These are phyloP conservation scores for Leccinum barrowsii DNA, from an alignment of 768 basidiomycete species.

Conservation along the genomic window DNA sequence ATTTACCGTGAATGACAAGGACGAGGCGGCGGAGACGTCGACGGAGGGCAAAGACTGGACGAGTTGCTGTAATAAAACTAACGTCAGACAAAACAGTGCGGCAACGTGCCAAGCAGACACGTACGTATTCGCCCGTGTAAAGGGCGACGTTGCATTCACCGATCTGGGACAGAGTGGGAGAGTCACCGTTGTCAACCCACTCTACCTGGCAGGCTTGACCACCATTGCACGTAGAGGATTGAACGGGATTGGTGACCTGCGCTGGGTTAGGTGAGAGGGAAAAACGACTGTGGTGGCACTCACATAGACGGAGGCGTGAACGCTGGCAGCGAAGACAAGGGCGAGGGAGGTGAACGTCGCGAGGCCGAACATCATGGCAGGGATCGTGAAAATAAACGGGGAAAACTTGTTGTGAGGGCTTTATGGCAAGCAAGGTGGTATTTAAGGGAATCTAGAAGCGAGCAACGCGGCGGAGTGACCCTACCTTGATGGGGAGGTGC, in stretches of 20 bases:
- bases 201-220: constrained; percentile 50
- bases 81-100: neutral
- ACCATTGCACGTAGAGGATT: constrained; percentile 45
- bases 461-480: constrained; percentile 13
- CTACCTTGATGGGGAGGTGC: constrained; percentile 1
- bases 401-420: neutral
- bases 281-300: neutral
- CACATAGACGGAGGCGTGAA: constrained; percentile 20
- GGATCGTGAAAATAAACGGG: constrained; percentile 2
- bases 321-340: constrained; percentile 20
- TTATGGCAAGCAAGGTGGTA: constrained; percentile 2
- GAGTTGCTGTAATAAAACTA: constrained; percentile 39
- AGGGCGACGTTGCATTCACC: constrained; percentile 54
- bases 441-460: constrained; percentile 29
- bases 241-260: constrained; percentile 48
- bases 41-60: constrained; percentile 55
- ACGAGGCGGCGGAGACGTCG: constrained; percentile 45
- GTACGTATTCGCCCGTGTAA: constrained; percentile 53
- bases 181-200: constrained; percentile 63
- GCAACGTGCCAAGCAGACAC: constrained; percentile 13
- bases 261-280: neutral
- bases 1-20: constrained; percentile 56
- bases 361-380: constrained; percentile 13
- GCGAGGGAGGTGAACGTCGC: constrained; percentile 12
- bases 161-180: constrained; percentile 47